Base-by-base conservation (phyloP, 2,329 filamentous ascomycete genomes). In the Fusarium sp. region DNA sequence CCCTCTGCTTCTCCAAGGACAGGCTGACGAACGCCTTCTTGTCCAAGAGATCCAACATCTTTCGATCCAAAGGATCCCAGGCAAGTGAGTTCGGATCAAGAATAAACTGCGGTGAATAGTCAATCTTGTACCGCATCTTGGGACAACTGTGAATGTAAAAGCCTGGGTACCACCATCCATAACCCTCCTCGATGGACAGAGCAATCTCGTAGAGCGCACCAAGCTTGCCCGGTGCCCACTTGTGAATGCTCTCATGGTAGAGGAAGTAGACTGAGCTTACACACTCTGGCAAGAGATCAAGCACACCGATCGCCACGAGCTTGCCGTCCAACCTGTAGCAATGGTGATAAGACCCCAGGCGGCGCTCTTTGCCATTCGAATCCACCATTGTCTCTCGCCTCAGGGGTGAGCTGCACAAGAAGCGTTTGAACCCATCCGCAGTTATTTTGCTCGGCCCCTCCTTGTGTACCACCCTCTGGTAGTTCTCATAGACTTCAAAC, bases 81-180 rank as follows among this genome's bases (percentile, higher is more conserved):
- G 83, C 80, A 71, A 92, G 85, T 0, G 87, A 88, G 70, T 91
- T 89, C 0, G 93, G 92, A 73, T 95, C 92, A 12, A 96, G 86
- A 12, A 97, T 87, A 77, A 92, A 90, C 79, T 95, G 93, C 2
- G 93, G 94, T 12, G 87, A 86, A 80, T 94, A 97, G 79, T 95
- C 92, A 67, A 91, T 92, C 85, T 97, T 97, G 85, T 97, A 97
- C 76, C 88, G 87, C 94, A 97, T 96, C 85, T 97, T 97, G 63
- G 89, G 87, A 78, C 94, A 96, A 64, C 85, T 90, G 80, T 95
- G 93, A 68, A 97, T 96, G 78, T 96, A 97, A 81, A 91, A 96
- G 7, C 94, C 91, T 7, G 88, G 92, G 82, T 96, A 97, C 88
- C 94, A 97, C 86, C 90, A 95, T 50, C 88, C 84, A 76, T 95